These are phyloP conservation scores for Cytospora piceae DNA, from an alignment of 2,329 filamentous ascomycete species.

Conservation along the genomic window DNA sequence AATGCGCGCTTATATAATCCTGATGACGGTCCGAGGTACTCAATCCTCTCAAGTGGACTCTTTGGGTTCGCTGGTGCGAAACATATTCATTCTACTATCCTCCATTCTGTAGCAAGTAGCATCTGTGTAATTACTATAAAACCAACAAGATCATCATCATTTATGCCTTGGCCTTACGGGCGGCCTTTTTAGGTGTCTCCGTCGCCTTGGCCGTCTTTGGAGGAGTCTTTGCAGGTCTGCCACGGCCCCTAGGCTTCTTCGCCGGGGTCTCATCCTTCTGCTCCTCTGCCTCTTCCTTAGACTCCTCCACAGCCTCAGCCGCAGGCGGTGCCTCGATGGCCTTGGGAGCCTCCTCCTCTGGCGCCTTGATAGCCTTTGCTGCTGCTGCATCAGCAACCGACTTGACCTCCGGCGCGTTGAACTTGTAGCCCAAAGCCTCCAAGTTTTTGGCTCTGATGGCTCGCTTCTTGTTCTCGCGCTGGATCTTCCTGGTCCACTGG, in stretches of 20 bases:
- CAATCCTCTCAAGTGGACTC: conserved; percentile 31
- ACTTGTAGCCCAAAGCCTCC: conserved; percentile 82
- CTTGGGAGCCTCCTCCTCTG: conserved; percentile 39
- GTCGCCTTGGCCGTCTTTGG: conserved; percentile 39
- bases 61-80: conserved; percentile 29
- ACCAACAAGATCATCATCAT: conserved; percentile 34
- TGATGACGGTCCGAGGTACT: conserved; percentile 30
- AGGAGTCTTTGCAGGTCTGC: conserved; percentile 27
- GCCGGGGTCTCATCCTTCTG: conserved; percentile 36
- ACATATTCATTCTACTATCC: conserved; percentile 14
- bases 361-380: conserved; percentile 41
- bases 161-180: conserved; percentile 39
- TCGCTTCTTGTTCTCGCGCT: conserved; percentile 73
- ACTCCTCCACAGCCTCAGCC: conserved; percentile 41
- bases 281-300: conserved; percentile 39
- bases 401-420: conserved; percentile 74
- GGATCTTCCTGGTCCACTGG: conserved; percentile 77
- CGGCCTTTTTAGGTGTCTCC: conserved; percentile 39
- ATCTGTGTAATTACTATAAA: conserved; percentile 27
- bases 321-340: conserved; percentile 42
- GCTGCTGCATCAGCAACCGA: conserved; percentile 40
- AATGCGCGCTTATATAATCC: conserved; percentile 31
- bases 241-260: conserved; percentile 32
- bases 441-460: conserved; percentile 72
- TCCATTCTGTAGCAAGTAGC: conserved; percentile 29